These are phyloP conservation scores for Penicillium psychrosexuale DNA, from an alignment of 2,329 filamentous ascomycete species.

Conservation along the genomic window DNA sequence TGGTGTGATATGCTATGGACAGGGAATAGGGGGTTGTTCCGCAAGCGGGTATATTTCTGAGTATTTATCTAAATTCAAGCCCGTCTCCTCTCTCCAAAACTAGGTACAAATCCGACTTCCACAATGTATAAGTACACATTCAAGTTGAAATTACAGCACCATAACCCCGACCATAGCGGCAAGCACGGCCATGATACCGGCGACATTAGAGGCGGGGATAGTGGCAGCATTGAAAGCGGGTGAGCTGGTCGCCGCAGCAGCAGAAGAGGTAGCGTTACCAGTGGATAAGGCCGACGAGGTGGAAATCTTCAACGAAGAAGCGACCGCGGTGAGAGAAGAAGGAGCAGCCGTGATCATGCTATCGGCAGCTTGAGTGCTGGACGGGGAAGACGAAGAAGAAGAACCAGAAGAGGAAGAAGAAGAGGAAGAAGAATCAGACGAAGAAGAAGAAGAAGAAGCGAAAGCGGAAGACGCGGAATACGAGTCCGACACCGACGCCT, in stretches of 20 bases:
- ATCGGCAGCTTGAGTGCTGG: background rate
- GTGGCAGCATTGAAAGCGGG: conserved; percentile 13
- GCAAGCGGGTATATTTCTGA: background rate
- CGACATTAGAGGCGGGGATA: conserved; percentile 6
- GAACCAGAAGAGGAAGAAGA: background rate
- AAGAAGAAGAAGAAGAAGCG: background rate
- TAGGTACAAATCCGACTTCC: background rate
- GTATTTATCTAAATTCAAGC: background rate
- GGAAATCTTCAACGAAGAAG: conserved; percentile 9
- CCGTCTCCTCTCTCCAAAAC: background rate
- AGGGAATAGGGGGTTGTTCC: too few species aligned
- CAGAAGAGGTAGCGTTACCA: conserved; percentile 5
- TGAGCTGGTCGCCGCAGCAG: conserved; percentile 6
- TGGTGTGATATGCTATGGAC: too few species aligned
- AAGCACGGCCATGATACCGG: conserved; percentile 11
- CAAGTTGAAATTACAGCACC: conserved; percentile 10
- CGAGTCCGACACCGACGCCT: background rate
- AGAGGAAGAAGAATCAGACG: background rate
- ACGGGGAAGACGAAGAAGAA: background rate
- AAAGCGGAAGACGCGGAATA: background rate
- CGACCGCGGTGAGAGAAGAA: background rate
- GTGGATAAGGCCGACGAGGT: conserved; percentile 4
- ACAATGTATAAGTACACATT: background rate
- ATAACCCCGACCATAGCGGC: conserved; percentile 14
- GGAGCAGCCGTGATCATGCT: conserved; percentile 13